Base-by-base conservation (phyloP, 2,329 filamentous ascomycete species). In the Pseudogymnoascus sp. region DNA sequence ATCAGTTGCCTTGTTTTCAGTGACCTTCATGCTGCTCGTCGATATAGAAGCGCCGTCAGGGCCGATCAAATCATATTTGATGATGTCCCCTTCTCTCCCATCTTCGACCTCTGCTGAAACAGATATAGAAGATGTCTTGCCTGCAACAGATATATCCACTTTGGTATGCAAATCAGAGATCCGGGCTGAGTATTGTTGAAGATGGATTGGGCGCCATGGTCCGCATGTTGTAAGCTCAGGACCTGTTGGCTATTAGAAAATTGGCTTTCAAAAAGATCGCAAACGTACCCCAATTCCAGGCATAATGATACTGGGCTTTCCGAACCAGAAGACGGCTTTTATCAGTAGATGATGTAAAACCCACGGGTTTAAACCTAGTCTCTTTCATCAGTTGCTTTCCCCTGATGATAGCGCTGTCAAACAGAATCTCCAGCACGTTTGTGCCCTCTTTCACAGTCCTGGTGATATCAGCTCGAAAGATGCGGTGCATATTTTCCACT, bases 241-340 rank as follows among this genome's bases (percentile, higher is more conserved):
- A 4, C 38, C 38, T 40, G 17, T 40, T 40, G 38, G 9, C 6
- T 40, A 40, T 40, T 40, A 40, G 38, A 7, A 40, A 40, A 40
- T 40, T 9, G 38, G 38, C 17, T 11, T 40, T 11, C 8, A 19
- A 40, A 40, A 40, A 40, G n/a, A 40, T 40, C 3, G 2, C 11
- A 19, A 40, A 40, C 63, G 86, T 86, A n/a, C 86, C 86, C 86
- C 86, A 89, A 69, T 88, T 86, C 86, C 86, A 88, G 28, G 86
- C 86, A 83, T 86, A 63, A 59, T 88, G 85, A 69, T 88, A 88
- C 73, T 88, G 86, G 5, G 86, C 80, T 63, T 77, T 76, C 44
- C 75, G 69, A 11, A 76, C 73, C 9, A 67, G 70, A 62, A 73
- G 63, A 44, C 71, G 62, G 6, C 35, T 35, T 21, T 38, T 35